Base-by-base conservation (phyloP, 352 stramenopile species). In the Saprolegnia diclina region DNA sequence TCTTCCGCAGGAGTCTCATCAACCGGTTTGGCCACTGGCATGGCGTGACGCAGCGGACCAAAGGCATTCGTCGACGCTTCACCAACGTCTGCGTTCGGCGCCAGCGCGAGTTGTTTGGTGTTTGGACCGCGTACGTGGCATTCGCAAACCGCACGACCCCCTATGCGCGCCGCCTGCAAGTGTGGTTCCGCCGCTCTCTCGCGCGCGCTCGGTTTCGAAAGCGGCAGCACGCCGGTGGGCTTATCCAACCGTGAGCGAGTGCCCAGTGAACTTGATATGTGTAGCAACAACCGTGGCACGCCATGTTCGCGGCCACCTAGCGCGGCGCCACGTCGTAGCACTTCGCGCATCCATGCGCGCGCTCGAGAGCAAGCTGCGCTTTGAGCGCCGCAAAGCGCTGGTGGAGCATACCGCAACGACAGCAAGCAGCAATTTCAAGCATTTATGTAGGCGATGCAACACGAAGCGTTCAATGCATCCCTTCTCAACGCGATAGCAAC, bases 321-420 rank as follows among this genome's bases (percentile, higher is more conserved):
- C 11, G 21, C 63, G 63, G 11, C 37, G 46, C n/a, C 21, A 40
- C 21, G 26, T 52, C 5, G 9, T 10, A 3, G 19, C 19, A 1
- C 22, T 57, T 21, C 63, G 63, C 10, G 63, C 46, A 22, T 21
- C 21, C 29, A 57, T 69, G 42, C 32, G 35, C 5, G 6, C 35
- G 5, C 29, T 38, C 1, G 50, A 48, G 26, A 29, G 13, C 19
- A 69, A 69, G 42, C 24, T 69, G n/a, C 63, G 63, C 18, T 61
- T 69, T 22, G 22, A 69, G 22, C 32, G 53, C 6, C 63, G 63
- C 6, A 69, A 69, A 69, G 45, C 38, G 3, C 37, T 69, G 63
- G 63, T 69, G 2, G n/a, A 6, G 1, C 1, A 18, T 56, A 2
- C 1, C 16, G 6, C 14, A 18, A 35, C 7, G 16, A 48, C 0